Conservation (phyloP, 352 stramenopile genomes). For the Phytophthora colocasiae region DNA sequence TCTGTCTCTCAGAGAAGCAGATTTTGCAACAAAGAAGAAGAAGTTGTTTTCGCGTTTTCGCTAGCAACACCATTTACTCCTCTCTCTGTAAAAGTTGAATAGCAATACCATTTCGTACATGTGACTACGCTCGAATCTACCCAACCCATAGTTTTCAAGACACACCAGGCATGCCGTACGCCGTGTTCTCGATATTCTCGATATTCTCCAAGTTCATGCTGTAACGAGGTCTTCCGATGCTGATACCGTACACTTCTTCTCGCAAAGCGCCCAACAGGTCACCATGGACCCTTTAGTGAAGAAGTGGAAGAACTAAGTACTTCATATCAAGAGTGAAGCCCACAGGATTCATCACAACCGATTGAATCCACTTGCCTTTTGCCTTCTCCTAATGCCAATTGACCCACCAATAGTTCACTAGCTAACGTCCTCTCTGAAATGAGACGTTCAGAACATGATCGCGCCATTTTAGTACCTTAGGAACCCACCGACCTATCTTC, state of each 20-base stretch:
- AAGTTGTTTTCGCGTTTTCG: too few relatives aligned
- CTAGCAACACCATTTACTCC: too few relatives aligned
- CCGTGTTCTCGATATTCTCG: too few relatives aligned
- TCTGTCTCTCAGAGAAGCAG: too few relatives aligned
- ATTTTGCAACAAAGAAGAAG: too few relatives aligned
- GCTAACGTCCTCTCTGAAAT: constrained; percentile 77
- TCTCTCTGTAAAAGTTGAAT: too few relatives aligned
- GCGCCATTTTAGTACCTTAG: constrained; percentile 6
- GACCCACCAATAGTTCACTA: constrained; percentile 79
- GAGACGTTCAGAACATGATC: constrained; percentile 62
- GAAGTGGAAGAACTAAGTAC: constrained; percentile 89
- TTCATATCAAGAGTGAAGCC: constrained; percentile 77
- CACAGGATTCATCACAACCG: constrained; percentile 72
- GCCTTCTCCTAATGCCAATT: constrained; percentile 85
- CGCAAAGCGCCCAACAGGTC: constrained; percentile 63
- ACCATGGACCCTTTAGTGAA: constrained; percentile 83
- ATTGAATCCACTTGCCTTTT: constrained; percentile 85
- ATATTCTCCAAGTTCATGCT: too few relatives aligned
- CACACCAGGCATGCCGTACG: too few relatives aligned
- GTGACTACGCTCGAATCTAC: too few relatives aligned
- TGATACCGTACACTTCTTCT: constrained; percentile 77
- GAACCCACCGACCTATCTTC: constrained; percentile 80
- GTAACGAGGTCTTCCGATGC: constrained; percentile 24
- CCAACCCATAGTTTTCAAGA: too few relatives aligned
- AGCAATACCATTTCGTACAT: too few relatives aligned